Evolutionary conservation across 2,329 filamentous ascomycete genomes (phyloP).

Genomic region (Colletotrichum trifolii): DNA sequence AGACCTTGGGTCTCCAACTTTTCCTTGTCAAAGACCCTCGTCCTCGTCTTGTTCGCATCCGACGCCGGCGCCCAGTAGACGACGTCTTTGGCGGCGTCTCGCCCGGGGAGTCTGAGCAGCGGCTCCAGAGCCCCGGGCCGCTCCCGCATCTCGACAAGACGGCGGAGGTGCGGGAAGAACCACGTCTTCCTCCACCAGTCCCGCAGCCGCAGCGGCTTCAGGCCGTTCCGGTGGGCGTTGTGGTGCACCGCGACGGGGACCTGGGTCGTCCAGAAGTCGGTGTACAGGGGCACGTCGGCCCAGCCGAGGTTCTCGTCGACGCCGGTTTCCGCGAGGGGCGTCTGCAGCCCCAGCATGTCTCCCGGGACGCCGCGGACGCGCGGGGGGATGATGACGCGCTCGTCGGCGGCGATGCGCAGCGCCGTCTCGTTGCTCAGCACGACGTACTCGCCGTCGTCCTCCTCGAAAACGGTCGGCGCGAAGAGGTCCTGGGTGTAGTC

Average conservation of each 20-base stretch:
- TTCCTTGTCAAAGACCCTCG: slow-evolving; percentile 25
- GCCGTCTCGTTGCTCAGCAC: slow-evolving; percentile 34
- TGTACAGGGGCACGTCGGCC: slow-evolving; percentile 38
- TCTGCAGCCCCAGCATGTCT: slow-evolving; percentile 36
- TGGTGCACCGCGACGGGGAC: slow-evolving; percentile 41
- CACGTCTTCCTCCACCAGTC: slow-evolving; percentile 42
- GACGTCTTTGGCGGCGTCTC: slow-evolving; percentile 30
- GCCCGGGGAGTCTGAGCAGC: slow-evolving; percentile 38
- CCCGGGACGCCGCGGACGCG: slow-evolving; percentile 39
- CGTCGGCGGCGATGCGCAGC: slow-evolving; percentile 37
- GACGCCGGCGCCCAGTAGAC: slow-evolving; percentile 41
- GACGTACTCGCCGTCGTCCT: slow-evolving; percentile 42
- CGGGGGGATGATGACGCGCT: slow-evolving; percentile 40
- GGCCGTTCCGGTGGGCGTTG: slow-evolving; percentile 38
- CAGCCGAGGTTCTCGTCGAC: slow-evolving; percentile 11
- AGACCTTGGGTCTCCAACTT: slow-evolving; percentile 7
- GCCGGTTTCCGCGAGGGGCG: not conserved
- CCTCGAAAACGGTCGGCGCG: slow-evolving; percentile 44
- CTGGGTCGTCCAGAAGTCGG: slow-evolving; percentile 40
- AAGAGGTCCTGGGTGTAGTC: slow-evolving; percentile 46
- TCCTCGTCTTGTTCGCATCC: slow-evolving; percentile 19
- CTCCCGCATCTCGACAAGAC: slow-evolving; percentile 29
- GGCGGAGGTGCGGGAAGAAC: slow-evolving; percentile 40
- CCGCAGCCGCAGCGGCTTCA: slow-evolving; percentile 37
- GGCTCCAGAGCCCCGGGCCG: slow-evolving; percentile 18